Conservation (phyloP, 2,329 filamentous ascomycete species). For the Pseudonectria buxi region DNA sequence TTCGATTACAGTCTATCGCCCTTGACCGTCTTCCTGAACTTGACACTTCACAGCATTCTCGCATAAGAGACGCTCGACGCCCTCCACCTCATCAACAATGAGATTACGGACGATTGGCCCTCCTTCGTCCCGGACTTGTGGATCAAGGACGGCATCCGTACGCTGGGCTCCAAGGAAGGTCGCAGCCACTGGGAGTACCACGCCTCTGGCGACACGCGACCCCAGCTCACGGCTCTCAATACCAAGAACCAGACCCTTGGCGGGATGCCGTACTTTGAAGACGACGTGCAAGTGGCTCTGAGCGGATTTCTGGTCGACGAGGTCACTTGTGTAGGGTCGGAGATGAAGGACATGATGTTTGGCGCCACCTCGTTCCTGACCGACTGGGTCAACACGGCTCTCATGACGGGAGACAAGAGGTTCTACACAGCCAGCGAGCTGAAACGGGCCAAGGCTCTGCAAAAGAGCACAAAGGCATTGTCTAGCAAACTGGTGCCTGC, state of each 20-base stretch:
- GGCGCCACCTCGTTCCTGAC: slow-evolving; percentile 5
- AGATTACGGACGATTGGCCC: slow-evolving; percentile 3
- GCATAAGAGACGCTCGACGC: slow-evolving; percentile 5
- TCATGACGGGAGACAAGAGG: slow-evolving; percentile 4
- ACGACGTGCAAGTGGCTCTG: slow-evolving; percentile 7
- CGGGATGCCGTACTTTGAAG: slow-evolving; percentile 5
- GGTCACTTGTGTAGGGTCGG: slow-evolving; percentile 2
- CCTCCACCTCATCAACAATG: slow-evolving; percentile 5
- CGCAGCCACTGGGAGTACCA: slow-evolving; percentile 7
- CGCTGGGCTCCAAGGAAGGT: slow-evolving; percentile 3
- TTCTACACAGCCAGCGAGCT: slow-evolving; percentile 8
- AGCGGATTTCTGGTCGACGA: slow-evolving; percentile 6
- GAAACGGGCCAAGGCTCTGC: slow-evolving; percentile 1
- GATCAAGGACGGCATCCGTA: slow-evolving; percentile 1
- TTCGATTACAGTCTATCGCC: slow-evolving; percentile 7
- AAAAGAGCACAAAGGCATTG: not conserved
- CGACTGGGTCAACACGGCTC: slow-evolving; percentile 8
- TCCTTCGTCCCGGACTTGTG: slow-evolving; percentile 8
- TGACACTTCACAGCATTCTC: slow-evolving; percentile 7
- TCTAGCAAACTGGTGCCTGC: too few relatives aligned
- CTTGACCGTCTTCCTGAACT: slow-evolving; percentile 6
- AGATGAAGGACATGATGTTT: slow-evolving; percentile 8
- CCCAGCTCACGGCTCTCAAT: slow-evolving; percentile 5
- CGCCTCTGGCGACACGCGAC: slow-evolving; percentile 4
- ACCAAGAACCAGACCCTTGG: not conserved